A percentile compares a stretch with the other conserved stretches of the same genome.
Conservation (phyloP, 2,329 filamentous ascomycete genomes). For the Talaromyces sp. region DNA sequence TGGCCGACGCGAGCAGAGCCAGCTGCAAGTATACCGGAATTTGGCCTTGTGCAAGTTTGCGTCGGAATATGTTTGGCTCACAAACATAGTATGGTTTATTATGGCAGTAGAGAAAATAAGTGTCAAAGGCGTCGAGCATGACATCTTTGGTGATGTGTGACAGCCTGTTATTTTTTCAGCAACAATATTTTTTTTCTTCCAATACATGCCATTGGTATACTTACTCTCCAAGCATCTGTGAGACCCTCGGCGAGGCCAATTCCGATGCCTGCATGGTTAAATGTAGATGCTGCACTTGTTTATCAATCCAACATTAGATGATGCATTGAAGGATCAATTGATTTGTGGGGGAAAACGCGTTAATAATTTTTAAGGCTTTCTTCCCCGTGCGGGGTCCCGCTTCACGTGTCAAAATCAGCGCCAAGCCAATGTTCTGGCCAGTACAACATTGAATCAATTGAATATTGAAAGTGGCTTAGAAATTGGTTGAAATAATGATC, state of each 20-base stretch:
- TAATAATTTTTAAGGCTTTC: not conserved
- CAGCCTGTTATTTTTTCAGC: not conserved
- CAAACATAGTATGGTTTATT: slow-evolving; percentile 19
- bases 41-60: slow-evolving; percentile 12
- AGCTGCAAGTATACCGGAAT: slow-evolving; percentile 23
- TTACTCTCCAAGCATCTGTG: not conserved
- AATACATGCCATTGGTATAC: not conserved
- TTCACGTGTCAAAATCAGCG: not conserved
- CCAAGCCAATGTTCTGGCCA: not conserved
- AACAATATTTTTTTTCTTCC: not conserved
- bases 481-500: too few relatives aligned
- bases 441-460: not conserved
- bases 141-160: not conserved
- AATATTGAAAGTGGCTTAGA: not conserved
- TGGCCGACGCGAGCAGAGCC: slow-evolving; percentile 26
- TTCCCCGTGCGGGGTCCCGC: not conserved
- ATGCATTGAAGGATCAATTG: not conserved
- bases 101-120: slow-evolving; percentile 18
- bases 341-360: not conserved
- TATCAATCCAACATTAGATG: not conserved
- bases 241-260: not conserved
- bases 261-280: not conserved
- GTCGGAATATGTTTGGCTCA: slow-evolving; percentile 12
- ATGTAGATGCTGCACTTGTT: not conserved
- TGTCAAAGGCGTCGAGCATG: slow-evolving; percentile 16